Evolutionary conservation across 1,139 yeast species (phyloP), one percentile per base, ranked within the genome.

Genomic region (Kurtzmaniella quercitrusa): DNA sequence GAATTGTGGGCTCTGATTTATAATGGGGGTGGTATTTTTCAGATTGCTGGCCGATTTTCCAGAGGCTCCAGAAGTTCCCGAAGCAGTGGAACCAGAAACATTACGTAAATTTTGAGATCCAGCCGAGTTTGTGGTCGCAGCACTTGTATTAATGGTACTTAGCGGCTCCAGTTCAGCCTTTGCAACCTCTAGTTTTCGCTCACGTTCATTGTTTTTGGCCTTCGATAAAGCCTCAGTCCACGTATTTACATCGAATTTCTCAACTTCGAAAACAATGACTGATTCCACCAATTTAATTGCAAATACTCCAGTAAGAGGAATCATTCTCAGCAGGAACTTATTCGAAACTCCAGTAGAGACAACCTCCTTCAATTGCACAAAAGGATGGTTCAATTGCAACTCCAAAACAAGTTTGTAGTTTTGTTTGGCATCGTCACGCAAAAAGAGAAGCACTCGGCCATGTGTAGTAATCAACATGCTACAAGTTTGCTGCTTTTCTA

Each of bases 151-250:
- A 36, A 21, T 3, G 8, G 3, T 15, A 14, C 16, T 37, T 14
- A 3, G 39, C 9, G 21, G 21, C 17, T 34, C 21, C n/a, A 24
- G 27, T 8, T 19, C 24, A 11, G 14, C 27, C 15, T 11, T 18
- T 36, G 19, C 3, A 31, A 14, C 27, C 48, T 63, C 63, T n/a
- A 52, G 54, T 14, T 60, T 67, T 50, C 81, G 66, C 48, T 81
- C 84, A 45, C 63, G 64, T 48, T 75, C 78, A 47, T 67, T 65
- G 6, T 63, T 50, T 51, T 81, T 75, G 0, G 83, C 59, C 48
- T 66, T 74, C 3, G 79, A 78, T 38, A 82, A 62, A 0, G 75
- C 58, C 41, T 73, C 77, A 0, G 86, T 80, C 87, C 87, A 82
- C 15, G 64, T 58, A 27, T 68, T 63, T 0, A 81, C 68, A 37